phyloP scores from a whole-genome alignment of 139 green algal species.

The Ostreobium quekettii region DNA sequence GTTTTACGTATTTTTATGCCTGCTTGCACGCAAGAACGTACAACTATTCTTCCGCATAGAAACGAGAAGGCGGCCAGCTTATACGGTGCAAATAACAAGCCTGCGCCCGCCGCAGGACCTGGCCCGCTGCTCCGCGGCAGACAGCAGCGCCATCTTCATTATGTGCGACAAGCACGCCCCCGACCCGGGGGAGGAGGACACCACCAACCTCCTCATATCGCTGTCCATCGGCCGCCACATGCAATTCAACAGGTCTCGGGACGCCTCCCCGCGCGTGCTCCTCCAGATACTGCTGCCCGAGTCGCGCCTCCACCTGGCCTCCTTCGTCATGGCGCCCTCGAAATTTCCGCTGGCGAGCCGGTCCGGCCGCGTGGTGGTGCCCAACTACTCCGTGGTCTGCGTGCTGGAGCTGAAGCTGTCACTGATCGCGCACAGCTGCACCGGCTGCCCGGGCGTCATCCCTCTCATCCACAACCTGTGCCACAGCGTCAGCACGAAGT shows the following conservation, averaged over 20 bases:
- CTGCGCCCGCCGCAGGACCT: conserved; percentile 8
- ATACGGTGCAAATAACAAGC: too few species aligned
- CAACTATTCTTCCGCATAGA: too few species aligned
- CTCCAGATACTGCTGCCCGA: conserved; percentile 18
- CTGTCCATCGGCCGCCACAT: conserved; percentile 12
- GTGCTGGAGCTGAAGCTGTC: conserved; percentile 11
- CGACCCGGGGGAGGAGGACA: conserved; percentile 15
- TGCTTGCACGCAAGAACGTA: too few species aligned
- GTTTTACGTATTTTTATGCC: too few species aligned
- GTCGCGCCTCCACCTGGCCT: conserved; percentile 14
- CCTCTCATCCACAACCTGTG: conserved; percentile 16
- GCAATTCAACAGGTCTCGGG: background rate
- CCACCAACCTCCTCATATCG: conserved; percentile 19
- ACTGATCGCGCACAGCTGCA: conserved; percentile 16
- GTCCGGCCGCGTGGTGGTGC: background rate
- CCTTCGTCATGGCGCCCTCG: background rate
- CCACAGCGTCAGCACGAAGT: background rate
- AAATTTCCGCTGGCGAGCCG: background rate
- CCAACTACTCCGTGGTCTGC: conserved; percentile 5
- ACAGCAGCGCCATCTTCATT: conserved; percentile 9
- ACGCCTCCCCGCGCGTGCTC: background rate
- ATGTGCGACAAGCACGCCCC: conserved; percentile 13
- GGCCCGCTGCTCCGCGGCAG: background rate
- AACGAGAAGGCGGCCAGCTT: too few species aligned
- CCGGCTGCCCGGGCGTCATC: conserved; percentile 1